These are phyloP conservation scores for Exophiala bonariae DNA, from an alignment of 2,329 filamentous ascomycete genomes.

Conservation along the genomic window DNA sequence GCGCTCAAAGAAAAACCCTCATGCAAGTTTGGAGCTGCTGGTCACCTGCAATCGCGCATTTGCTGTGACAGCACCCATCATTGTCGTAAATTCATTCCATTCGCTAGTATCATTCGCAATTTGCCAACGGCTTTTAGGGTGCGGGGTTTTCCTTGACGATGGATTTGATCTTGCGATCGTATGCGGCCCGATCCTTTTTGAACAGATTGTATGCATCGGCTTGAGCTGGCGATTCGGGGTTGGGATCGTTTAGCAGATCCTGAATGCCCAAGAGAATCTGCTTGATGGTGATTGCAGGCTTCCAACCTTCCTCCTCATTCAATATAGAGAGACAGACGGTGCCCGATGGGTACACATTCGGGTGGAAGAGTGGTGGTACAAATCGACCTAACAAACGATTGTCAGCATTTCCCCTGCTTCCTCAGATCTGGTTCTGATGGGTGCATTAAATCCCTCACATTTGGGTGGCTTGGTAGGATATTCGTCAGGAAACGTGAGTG, in stretches of 20 bases:
- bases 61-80: too few species aligned
- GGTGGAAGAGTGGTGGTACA: slow-evolving; percentile 91
- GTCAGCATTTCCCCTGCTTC: slow-evolving; percentile 21
- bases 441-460: slow-evolving; percentile 61
- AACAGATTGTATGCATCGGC: slow-evolving; percentile 97
- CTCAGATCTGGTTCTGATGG: not conserved
- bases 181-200: slow-evolving; percentile 83
- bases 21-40: too few species aligned
- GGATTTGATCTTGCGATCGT: slow-evolving; percentile 82
- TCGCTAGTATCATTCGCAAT: slow-evolving; percentile 10
- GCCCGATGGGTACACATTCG: slow-evolving; percentile 96
- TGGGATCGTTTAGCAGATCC: slow-evolving; percentile 92
- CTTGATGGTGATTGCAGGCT: slow-evolving; percentile 97
- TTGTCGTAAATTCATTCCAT: not conserved
- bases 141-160: slow-evolving; percentile 89
- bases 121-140: slow-evolving; percentile 33
- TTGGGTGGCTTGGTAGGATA: slow-evolving; percentile 99
- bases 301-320: slow-evolving; percentile 98
- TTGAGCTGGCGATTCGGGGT: slow-evolving; percentile 94
- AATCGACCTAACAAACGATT: slow-evolving; percentile 74
- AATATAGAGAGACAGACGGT: slow-evolving; percentile 96
- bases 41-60: too few species aligned
- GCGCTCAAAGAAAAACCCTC: too few species aligned
- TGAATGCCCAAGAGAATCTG: slow-evolving; percentile 96
- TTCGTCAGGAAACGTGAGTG: slow-evolving; percentile 90